Evolutionary conservation across 257 asterid genomes (phyloP), one percentile per base, ranked within the genome.

Genomic region (Anisodus tanguticus): DNA sequence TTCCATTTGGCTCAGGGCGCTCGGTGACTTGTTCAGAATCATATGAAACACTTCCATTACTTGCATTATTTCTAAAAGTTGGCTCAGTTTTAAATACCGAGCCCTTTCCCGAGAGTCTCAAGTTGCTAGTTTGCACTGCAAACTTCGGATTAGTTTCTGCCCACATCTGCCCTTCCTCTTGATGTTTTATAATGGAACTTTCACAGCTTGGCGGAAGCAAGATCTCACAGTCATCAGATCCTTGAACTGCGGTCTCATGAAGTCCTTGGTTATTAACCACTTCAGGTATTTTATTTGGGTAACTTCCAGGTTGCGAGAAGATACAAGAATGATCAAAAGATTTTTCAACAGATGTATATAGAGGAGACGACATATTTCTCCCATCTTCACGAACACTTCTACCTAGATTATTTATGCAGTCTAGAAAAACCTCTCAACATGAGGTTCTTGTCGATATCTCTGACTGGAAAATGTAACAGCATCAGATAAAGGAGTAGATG

Each of bases 381-480:
- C 87, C 91, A 55, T 88, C 88, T 84, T 83, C 90, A n/a, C 81
- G 84, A 81, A 83, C 60, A 83, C 83, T 62, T 79, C 86, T 89
- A 72, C 85, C 88, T 62, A 85, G 13, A 84, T 88, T 87, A 83
- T 86, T 80, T 19, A 84, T 43, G 90, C 89, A 53, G 79, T 83
- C 89, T 41, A 85, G 89, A 87, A 70, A 86, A 86, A 88, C 82
- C 79, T 88, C 87, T 55, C 90, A 88, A 86, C 90, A 87, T 45
- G 94, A 90, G 90, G 87, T 83, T 62, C 86, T 83, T 55, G 88
- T 82, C 82, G 89, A 86, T 13, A 86, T 76, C 86, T 91, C 94
- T 84, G 97, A 87, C 98, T 95, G 97, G 86, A 83, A 88, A 79
- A 51, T 84, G 85, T 70, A 80, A 88, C 83, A 68, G 67, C 55